These are phyloP conservation scores for Casuarina cunninghamiana DNA, from an alignment of 306 rosid species.

Conservation along the genomic window DNA sequence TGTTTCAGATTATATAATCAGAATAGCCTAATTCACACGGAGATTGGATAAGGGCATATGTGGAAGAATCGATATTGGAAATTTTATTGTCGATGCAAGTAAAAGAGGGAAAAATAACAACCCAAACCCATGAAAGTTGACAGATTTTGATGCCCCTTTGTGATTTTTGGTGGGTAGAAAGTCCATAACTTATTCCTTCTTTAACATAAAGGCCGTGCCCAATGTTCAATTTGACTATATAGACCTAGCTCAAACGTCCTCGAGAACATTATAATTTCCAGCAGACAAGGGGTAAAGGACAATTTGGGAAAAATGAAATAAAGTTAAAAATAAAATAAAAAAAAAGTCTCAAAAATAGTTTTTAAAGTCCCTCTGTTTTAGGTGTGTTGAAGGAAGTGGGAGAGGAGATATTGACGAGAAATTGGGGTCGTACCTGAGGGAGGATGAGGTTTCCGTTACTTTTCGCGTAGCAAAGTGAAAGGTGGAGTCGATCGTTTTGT, in stretches of 20 bases:
- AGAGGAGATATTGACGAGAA: conserved; percentile 5
- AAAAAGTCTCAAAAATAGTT: neutral
- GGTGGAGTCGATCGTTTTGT: no score
- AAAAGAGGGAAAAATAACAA: conserved; percentile 27
- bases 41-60: conserved; percentile 41
- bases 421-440: neutral
- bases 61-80: conserved; percentile 20
- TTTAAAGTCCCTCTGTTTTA: no score
- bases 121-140: conserved; percentile 10
- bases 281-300: neutral
- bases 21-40: conserved; percentile 9
- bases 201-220: conserved; percentile 5
- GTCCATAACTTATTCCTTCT: neutral
- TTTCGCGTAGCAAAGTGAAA: conserved; percentile 6
- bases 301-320: neutral
- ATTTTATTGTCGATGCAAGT: neutral
- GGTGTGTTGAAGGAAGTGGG: neutral
- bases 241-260: neutral
- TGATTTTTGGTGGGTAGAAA: conserved; percentile 11
- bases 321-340: neutral
- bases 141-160: conserved; percentile 3
- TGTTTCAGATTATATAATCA: neutral
- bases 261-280: neutral
- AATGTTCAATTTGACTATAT: neutral
- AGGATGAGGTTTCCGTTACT: neutral